Evolutionary conservation across 768 basidiomycete species (phyloP).

Genomic region (Boletales sp.): DNA sequence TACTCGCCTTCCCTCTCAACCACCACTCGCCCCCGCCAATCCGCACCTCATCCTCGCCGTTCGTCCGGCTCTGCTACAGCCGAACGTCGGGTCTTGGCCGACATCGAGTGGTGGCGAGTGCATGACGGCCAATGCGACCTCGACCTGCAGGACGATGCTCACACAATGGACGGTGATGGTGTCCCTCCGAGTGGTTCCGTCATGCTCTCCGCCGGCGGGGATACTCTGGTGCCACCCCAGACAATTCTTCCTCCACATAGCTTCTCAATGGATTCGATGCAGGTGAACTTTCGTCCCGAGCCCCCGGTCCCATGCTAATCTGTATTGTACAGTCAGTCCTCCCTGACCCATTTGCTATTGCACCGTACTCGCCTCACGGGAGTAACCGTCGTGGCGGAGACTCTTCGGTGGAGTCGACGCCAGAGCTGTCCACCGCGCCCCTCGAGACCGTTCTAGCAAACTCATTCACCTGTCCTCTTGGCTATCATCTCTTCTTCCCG

Average conservation of each 20-base stretch:
- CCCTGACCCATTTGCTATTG: conserved; percentile 46
- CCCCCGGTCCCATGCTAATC: conserved; percentile 19
- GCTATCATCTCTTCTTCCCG: conserved; percentile 26
- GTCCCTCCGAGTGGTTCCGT: conserved; percentile 24
- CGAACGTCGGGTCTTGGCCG: conserved; percentile 70
- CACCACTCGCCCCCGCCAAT: conserved; percentile 40
- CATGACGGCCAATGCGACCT: conserved; percentile 59
- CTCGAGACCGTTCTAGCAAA: conserved; percentile 39
- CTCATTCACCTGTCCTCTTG: conserved; percentile 36
- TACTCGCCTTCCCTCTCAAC: conserved; percentile 44
- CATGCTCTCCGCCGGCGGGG: conserved; percentile 35
- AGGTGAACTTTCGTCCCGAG: conserved; percentile 16
- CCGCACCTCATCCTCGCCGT: conserved; percentile 43
- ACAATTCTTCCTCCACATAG: conserved; percentile 29
- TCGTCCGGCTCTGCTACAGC: conserved; percentile 65
- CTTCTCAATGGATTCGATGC: conserved; percentile 21
- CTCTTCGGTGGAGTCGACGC: conserved; percentile 55
- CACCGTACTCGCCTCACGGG: conserved; percentile 51
- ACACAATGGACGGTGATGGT: conserved; percentile 8
- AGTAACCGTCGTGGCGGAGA: conserved; percentile 39
- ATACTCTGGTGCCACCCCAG: conserved; percentile 36
- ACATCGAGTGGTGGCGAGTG: conserved; percentile 88
- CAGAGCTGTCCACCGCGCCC: conserved; percentile 39
- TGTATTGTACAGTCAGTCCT: conserved; percentile 27
- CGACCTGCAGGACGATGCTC: conserved; percentile 28